Evolutionary conservation across 768 basidiomycete species (phyloP).

Genomic region (Mycena vulgaris): DNA sequence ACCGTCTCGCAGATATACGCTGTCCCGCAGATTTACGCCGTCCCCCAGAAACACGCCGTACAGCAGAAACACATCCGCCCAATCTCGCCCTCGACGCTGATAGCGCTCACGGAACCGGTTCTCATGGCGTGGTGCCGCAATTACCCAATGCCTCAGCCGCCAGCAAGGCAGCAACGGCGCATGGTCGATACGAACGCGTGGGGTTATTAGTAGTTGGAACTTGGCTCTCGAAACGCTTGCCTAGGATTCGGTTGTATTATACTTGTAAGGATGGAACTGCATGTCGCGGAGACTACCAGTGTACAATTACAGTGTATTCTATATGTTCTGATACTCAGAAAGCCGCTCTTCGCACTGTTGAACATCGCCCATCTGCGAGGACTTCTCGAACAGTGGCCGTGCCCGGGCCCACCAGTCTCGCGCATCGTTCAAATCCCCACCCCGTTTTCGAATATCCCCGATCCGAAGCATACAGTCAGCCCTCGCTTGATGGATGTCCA

Average conservation of each 20-base stretch:
- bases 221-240: neutral
- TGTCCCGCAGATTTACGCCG: too few relatives aligned
- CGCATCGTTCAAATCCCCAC: neutral
- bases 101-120: constrained; percentile 60
- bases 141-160: constrained; percentile 2
- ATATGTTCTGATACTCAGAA: neutral
- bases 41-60: too few relatives aligned
- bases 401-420: neutral
- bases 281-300: neutral
- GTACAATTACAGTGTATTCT: neutral
- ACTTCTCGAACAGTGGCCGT: neutral
- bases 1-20: too few relatives aligned
- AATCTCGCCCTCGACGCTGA: constrained; percentile 56
- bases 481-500: constrained; percentile 1
- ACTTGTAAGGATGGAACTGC: neutral
- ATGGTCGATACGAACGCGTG: neutral
- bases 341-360: neutral
- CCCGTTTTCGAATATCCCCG: constrained; percentile 1
- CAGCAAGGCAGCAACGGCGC: neutral
- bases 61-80: constrained; percentile 39
- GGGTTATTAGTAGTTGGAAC: neutral
- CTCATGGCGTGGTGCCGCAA: constrained; percentile 57
- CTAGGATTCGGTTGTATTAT: too few relatives aligned
- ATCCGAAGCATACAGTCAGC: neutral
- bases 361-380: neutral